Conservation (phyloP, 257 asterid genomes). For the Euphrasia confusa region DNA sequence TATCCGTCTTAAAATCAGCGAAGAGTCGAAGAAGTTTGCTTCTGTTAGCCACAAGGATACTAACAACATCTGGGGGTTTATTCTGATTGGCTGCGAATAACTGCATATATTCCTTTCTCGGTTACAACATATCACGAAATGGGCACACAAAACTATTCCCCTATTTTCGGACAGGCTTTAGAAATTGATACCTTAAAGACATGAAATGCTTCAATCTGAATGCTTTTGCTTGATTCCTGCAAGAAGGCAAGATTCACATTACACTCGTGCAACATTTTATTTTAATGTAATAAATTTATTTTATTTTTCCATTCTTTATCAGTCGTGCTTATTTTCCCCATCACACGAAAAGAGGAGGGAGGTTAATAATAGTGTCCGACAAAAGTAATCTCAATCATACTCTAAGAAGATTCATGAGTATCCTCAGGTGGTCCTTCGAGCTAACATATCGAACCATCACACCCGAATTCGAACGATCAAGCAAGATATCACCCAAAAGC, state of each 20-base stretch:
- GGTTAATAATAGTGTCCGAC: not conserved
- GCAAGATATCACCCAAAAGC: slow-evolving; percentile 75
- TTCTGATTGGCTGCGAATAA: slow-evolving; percentile 74
- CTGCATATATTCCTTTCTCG: slow-evolving; percentile 30
- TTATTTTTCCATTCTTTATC: not conserved
- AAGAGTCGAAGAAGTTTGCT: slow-evolving; percentile 79
- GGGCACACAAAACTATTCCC: slow-evolving; percentile 5
- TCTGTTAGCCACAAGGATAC: slow-evolving; percentile 59
- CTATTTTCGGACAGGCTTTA: not conserved
- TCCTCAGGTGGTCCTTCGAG: slow-evolving; percentile 71
- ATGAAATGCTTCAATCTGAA: slow-evolving; percentile 79
- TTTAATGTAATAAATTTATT: not conserved
- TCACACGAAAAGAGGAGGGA: not conserved
- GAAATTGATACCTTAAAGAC: slow-evolving; percentile 60
- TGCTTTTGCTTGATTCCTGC: slow-evolving; percentile 79
- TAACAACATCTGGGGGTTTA: slow-evolving; percentile 62
- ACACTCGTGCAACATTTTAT: not conserved
- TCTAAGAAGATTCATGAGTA: slow-evolving; percentile 78
- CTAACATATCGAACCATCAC: slow-evolving; percentile 74
- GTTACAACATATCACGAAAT: slow-evolving; percentile 11
- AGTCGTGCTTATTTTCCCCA: not conserved
- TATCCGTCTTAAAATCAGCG: slow-evolving; percentile 66
- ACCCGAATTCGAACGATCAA: slow-evolving; percentile 74
- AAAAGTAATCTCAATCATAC: slow-evolving; percentile 36
- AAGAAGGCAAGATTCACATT: slow-evolving; percentile 22